Evolutionary conservation across 176 grass and related monocot genomes (phyloP).

Genomic region (Bolboschoenus planiculmis): DNA sequence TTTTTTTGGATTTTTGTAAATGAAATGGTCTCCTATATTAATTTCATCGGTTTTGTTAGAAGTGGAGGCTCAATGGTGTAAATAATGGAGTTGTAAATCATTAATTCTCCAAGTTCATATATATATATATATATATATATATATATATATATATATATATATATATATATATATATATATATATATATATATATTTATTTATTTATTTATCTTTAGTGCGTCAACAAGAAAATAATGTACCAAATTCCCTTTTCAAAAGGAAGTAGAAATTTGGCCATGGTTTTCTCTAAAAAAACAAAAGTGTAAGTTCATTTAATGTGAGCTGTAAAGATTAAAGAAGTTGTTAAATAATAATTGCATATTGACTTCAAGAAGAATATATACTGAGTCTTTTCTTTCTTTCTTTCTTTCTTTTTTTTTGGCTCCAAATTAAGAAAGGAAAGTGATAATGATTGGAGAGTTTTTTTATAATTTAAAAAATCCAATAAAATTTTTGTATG

Average conservation of each 20-base stretch:
- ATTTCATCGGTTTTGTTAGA: constrained; percentile 1
- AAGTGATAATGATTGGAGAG: not conserved
- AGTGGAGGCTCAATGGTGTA: constrained; percentile 18
- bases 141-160: too few relatives aligned
- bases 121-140: too few relatives aligned
- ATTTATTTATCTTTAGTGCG: constrained; percentile 16
- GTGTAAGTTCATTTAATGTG: not conserved
- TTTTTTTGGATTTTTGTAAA: not conserved
- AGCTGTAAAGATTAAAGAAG: constrained; percentile 23
- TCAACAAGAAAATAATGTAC: constrained; percentile 8
- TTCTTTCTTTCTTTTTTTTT: not conserved
- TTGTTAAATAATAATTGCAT: not conserved
- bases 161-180: too few relatives aligned
- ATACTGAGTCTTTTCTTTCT: not conserved
- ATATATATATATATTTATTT: too few relatives aligned
- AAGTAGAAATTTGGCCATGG: not conserved
- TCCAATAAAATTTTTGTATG: too few relatives aligned
- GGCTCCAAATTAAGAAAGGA: not conserved
- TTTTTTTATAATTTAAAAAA: too few relatives aligned
- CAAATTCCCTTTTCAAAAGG: constrained; percentile 9
- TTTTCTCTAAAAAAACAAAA: not conserved
- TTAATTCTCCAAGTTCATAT: not conserved
- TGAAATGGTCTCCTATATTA: not conserved
- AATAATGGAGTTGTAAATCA: not conserved
- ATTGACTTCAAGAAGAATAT: not conserved